A percentile compares a stretch with the other conserved stretches of the same genome.
These are phyloP conservation scores for Vaccinium macrocarpon DNA, from an alignment of 148 eudicot species.

Conservation along the genomic window DNA sequence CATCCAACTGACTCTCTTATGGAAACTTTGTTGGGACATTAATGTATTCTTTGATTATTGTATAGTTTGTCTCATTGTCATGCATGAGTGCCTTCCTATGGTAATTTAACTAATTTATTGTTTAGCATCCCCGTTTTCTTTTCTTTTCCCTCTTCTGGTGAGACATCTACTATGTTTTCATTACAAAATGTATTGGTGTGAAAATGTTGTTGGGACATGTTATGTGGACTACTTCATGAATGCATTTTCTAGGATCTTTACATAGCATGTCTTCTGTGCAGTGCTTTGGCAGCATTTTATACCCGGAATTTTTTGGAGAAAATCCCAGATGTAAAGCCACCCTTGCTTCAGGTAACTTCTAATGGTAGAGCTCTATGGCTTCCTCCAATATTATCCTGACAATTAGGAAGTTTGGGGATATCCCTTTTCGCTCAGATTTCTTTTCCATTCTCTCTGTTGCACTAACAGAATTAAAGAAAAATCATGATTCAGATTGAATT, in stretches of 20 bases:
- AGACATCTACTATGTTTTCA: not conserved
- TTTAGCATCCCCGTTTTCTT: not conserved
- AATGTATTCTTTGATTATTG: not conserved
- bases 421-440: not conserved
- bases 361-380: constrained; percentile 5
- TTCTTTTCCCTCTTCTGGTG: not conserved
- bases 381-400: not conserved
- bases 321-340: constrained; percentile 69
- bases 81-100: not conserved
- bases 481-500: not conserved
- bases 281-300: constrained; percentile 94
- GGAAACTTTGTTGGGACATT: not conserved
- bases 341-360: constrained; percentile 74
- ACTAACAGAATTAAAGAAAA: not conserved
- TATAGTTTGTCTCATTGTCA: not conserved
- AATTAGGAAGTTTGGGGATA: not conserved
- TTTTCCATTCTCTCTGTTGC: not conserved
- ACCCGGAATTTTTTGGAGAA: constrained; percentile 79
- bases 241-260: constrained; percentile 2
- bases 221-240: not conserved
- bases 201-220: not conserved
- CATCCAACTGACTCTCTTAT: not conserved
- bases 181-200: not conserved
- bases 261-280: constrained; percentile 36
- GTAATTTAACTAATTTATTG: not conserved